Evolutionary conservation across 2,329 filamentous ascomycete genomes (phyloP), one percentile per base, ranked within the genome.

Genomic region (Drechslerella coelobrocha): DNA sequence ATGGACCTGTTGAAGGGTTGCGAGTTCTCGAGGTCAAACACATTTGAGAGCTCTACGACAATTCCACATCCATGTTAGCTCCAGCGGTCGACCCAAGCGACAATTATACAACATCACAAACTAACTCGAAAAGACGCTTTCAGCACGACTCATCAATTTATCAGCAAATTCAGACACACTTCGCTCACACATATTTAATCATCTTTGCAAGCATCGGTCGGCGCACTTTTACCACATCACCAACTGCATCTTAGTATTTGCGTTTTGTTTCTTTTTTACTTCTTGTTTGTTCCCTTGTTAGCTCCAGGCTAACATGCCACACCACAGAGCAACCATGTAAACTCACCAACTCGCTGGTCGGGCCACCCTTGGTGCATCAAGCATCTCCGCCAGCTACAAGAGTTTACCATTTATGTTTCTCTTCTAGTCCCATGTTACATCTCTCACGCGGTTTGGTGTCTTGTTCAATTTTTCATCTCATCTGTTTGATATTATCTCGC

Each of bases 11-110:
- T 60, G 66, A 59, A 63, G 50, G 23, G 53, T 54, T 53, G 24
- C 45, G 19, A 37, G 59, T 56, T 71, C 66, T 71, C 66, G 41
- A 71, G 53, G 63, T 71, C 66, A 71, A 71, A 62, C 66, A 71
- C 41, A 62, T 71, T 71, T 63, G 66, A 71, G 66, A 57, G 59
- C 59, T 59, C 26, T 54, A 62, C 17, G 37, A 53, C 53, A 50
- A 27, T 71, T 29, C 59, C 54, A 41, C 43, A 53, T 23, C 59
- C 66, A 71, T 71, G 66, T 71, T 63, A 60, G 48, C 48, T 60
- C 52, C 66, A 43, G 59, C 54, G 31, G 50, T 41, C 17, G 41
- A 45, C 41, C 19, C 3, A 17, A 21, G 19, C 41, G 21, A 21
- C 17, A 6, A 45, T 19, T 45, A 23, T 8, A 21, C 14, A 7